A percentile compares a stretch with the other conserved stretches of the same genome.
Evolutionary conservation across 768 basidiomycete genomes (phyloP).

Genomic region (Mycena galericulata): DNA sequence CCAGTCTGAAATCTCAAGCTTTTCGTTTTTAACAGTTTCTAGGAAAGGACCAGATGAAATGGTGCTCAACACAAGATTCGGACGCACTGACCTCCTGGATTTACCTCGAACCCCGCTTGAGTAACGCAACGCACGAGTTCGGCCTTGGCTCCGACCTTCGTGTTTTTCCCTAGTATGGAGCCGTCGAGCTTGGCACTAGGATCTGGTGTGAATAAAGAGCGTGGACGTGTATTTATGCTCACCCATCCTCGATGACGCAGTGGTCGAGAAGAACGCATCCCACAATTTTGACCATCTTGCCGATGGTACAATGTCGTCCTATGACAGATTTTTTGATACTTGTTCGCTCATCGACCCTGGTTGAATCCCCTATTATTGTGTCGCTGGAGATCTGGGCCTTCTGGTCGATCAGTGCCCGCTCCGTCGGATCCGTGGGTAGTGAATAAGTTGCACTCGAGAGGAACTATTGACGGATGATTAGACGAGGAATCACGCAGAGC

Average conservation of each 20-base stretch:
- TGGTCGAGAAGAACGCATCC: slow-evolving; percentile 91
- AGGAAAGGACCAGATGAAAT: background rate
- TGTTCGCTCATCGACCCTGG: slow-evolving; percentile 83
- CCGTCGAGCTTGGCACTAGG: slow-evolving; percentile 80
- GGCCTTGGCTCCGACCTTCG: slow-evolving; percentile 77
- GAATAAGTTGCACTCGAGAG: slow-evolving; percentile 63
- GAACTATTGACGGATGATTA: slow-evolving; percentile 51
- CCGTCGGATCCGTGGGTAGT: slow-evolving; percentile 70
- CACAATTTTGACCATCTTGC: slow-evolving; percentile 84
- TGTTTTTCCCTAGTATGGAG: slow-evolving; percentile 80
- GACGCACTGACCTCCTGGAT: slow-evolving; percentile 67
- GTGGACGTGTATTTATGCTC: slow-evolving; percentile 37
- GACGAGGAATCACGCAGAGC: slow-evolving; percentile 8
- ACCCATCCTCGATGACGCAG: slow-evolving; percentile 91
- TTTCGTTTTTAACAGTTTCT: slow-evolving; percentile 70
- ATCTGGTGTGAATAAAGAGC: slow-evolving; percentile 10
- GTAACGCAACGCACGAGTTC: slow-evolving; percentile 77
- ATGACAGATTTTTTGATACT: slow-evolving; percentile 85
- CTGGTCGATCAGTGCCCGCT: slow-evolving; percentile 77
- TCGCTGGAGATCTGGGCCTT: slow-evolving; percentile 88
- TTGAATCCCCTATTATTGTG: slow-evolving; percentile 85
- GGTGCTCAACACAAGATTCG: background rate
- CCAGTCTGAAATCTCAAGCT: slow-evolving; percentile 69
- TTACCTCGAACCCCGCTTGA: slow-evolving; percentile 83
- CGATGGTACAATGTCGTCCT: slow-evolving; percentile 87